Base-by-base conservation (phyloP, 805 yeast species). In the Metschnikowia bowlesiae region DNA sequence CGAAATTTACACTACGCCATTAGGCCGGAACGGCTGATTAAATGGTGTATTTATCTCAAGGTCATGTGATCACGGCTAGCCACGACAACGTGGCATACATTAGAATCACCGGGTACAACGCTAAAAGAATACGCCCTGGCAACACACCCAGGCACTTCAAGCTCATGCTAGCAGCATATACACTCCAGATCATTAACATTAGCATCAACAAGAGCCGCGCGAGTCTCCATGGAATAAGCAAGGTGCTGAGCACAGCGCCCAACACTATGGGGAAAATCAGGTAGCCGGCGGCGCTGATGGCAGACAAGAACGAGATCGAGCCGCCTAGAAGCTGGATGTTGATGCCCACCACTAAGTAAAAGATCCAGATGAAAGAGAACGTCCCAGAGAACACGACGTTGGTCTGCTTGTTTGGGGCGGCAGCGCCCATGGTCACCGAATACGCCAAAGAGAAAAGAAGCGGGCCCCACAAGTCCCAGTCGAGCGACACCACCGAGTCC, bases 401-500 rank as follows among this genome's bases (percentile, higher is more conserved):
- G 6, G 85, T 78, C 50, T 76, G 71, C 16, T 62, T 54, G 5
- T 69, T 63, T 1, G 78, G 68, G 4, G 81, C 73, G 10, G 79
- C 60, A 49, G 75, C 66, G 2, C 83, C 79, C 55, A 84, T 64
- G 22, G 78, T 68, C 28, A 83, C 79, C 3, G 87, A 70, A 49
- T 81, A 79, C 32, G 73, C 61, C 49, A 85, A 68, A 10, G 84
- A 78, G 60, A 84, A 85, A 31, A 84, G 69, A 49, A 84, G 67
- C 6, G 90, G 90, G 2, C 90, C 90, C 89, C 89, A 81, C 45
- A 81, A 64, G 62, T 81, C 85, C 85, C 85, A 81, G 48, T 80
- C 84, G 47, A 80, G 60, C 45, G 46, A 43, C 14, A 50, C 46
- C 28, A 43, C 46, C 11, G 39, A 34, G 7, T 55, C 63, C 6